Evolutionary conservation across 1,284 basidiomycete genomes (phyloP), one percentile per base, ranked within the genome.

Genomic region (Puccinia brachypodii): DNA sequence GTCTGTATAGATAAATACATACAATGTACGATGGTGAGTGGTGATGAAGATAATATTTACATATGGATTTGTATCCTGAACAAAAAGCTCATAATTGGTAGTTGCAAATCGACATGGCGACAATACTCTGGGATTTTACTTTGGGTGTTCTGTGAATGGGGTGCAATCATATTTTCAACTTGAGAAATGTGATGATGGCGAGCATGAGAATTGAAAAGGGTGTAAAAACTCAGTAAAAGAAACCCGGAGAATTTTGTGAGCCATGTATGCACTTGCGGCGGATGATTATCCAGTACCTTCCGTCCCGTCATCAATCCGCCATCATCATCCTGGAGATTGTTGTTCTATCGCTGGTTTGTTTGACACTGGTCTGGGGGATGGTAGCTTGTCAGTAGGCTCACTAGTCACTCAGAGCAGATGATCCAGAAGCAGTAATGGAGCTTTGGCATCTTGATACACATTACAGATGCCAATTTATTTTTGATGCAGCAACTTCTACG

Each of bases 251-350:
- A 58, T 58, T 31, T 9, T 38, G 33, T 4, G 38, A 38, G 33
- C 60, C 38, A 36, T 64, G 31, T 25, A 64, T 64, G 33, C 38
- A 33, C 60, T 36, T 31, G 58, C 9, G 38, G 22, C 16, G 25
- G 66, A 69, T 44, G 38, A 69, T 69, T 47, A 69, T 69, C 38
- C 38, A 25, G 40, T 11, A 69, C 44, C 40, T 42, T 31, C 66
- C 66, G 9, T 69, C 60, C 66, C 66, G 42, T 69, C 66, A 69
- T 25, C 66, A 69, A 69, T 42, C 42, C 31, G 40, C 66, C 66
- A 69, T 36, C 66, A 69, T 69, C 66, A 69, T 64, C 66, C 66
- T 69, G 33, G 38, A 66, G 64, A 66, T 58, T 58, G 56, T 66
- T 66, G 64, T 66, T 66, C 64, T 66, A 66, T 66, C 66, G 66